phyloP scores from a whole-genome alignment of 2,329 filamentous ascomycete species.

The Fusarium anguioides region DNA sequence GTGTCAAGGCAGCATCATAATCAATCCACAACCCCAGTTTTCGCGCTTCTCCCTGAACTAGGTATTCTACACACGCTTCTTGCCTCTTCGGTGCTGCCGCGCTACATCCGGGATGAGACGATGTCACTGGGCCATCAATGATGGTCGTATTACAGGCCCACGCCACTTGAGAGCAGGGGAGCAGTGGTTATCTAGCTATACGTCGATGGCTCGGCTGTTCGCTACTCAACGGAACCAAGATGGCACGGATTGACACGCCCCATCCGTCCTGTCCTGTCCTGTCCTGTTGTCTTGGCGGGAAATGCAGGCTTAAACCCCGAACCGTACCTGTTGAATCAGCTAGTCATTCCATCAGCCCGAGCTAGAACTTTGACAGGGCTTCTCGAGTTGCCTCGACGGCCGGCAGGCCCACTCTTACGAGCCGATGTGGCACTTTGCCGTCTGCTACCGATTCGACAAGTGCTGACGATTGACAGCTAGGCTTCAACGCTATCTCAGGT shows the following conservation, averaged over 20 bases:
- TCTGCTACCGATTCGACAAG: slow-evolving; percentile 32
- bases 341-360: slow-evolving; percentile 28
- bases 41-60: slow-evolving; percentile 12
- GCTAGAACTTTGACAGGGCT: slow-evolving; percentile 45
- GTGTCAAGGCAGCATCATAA: slow-evolving; percentile 44
- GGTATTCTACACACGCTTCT: neutral
- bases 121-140: slow-evolving; percentile 32
- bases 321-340: slow-evolving; percentile 5
- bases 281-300: neutral
- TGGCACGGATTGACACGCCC: slow-evolving; percentile 11
- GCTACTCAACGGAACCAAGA: slow-evolving; percentile 1
- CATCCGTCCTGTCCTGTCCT: neutral
- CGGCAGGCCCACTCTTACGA: slow-evolving; percentile 25
- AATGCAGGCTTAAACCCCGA: neutral
- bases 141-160: slow-evolving; percentile 25
- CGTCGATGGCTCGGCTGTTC: neutral
- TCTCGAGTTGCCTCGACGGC: slow-evolving; percentile 38
- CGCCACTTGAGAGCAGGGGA: slow-evolving; percentile 24
- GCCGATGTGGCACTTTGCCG: slow-evolving; percentile 34
- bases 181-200: slow-evolving; percentile 21
- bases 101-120: slow-evolving; percentile 27
- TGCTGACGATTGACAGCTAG: slow-evolving; percentile 45
- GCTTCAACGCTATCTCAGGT: slow-evolving; percentile 33
- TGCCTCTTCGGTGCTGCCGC: slow-evolving; percentile 36
- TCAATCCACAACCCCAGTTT: slow-evolving; percentile 1